These are phyloP conservation scores for Eimeria maxima DNA, from an alignment of 169 alveolate genomes.

Conservation along the genomic window DNA sequence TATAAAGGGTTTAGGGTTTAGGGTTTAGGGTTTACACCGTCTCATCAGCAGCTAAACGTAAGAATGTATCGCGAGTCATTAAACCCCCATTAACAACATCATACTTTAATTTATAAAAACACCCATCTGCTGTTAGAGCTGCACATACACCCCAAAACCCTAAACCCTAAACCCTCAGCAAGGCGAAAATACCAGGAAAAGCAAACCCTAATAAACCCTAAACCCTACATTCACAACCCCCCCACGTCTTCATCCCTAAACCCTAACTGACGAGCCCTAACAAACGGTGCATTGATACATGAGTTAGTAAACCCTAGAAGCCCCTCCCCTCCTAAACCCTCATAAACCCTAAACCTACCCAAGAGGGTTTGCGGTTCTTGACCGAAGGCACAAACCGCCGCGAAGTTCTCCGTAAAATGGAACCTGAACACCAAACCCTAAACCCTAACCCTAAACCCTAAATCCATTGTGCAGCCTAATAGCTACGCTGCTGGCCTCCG, in stretches of 20 bases:
- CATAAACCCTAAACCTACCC: not conserved
- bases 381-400: constrained; percentile 36
- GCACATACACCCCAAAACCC: constrained; percentile 15
- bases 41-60: constrained; percentile 35
- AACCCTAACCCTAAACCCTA: constrained; percentile 1
- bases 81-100: not conserved
- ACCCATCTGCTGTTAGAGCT: constrained; percentile 39
- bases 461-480: too few relatives aligned
- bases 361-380: constrained; percentile 23
- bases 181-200: too few relatives aligned
- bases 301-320: too few relatives aligned
- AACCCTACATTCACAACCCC: not conserved
- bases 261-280: not conserved
- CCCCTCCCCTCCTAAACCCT: too few relatives aligned
- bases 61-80: not conserved
- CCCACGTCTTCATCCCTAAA: not conserved
- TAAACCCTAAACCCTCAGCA: constrained; percentile 7
- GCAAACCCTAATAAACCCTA: not conserved
- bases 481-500: too few relatives aligned
- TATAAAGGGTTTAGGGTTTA: too few relatives aligned
- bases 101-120: not conserved
- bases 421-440: not conserved
- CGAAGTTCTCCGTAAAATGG: constrained; percentile 24
- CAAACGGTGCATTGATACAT: too few relatives aligned
- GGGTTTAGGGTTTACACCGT: too few relatives aligned